Evolutionary conservation across 2,329 filamentous ascomycete genomes (phyloP).

Genomic region (Pezicula radicicola): DNA sequence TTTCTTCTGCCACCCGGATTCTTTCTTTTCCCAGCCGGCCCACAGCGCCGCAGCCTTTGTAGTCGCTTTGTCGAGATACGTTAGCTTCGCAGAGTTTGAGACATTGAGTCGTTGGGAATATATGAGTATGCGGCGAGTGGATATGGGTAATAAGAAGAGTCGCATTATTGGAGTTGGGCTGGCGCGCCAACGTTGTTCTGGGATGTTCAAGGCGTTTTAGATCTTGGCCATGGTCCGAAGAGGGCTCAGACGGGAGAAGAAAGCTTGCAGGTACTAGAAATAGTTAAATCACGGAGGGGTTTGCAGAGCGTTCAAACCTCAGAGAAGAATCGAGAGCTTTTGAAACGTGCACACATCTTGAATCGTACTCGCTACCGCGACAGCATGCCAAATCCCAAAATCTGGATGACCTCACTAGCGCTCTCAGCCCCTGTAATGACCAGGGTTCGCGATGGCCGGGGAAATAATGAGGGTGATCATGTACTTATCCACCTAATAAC

Average conservation of each 20-base stretch:
- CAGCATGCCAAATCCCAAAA: no score
- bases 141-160: constrained; percentile 90
- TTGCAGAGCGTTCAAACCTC: neutral
- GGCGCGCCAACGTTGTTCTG: neutral
- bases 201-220: constrained; percentile 1
- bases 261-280: no score
- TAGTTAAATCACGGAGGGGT: neutral
- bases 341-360: neutral
- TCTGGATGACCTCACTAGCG: neutral
- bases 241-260: no score
- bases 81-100: constrained; percentile 48
- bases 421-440: neutral
- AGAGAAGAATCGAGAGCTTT: neutral
- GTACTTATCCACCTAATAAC: neutral
- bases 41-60: constrained; percentile 73
- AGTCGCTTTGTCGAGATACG: constrained; percentile 66
- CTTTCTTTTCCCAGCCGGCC: constrained; percentile 82
- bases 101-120: constrained; percentile 78
- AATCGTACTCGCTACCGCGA: neutral
- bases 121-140: constrained; percentile 83
- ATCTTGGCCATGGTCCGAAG: neutral
- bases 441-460: no score
- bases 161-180: constrained; percentile 51
- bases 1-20: constrained; percentile 82
- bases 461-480: neutral